These are phyloP conservation scores for Coemansia sp. DNA, from an alignment of 192 early-diverging fungal genomes.

Conservation along the genomic window DNA sequence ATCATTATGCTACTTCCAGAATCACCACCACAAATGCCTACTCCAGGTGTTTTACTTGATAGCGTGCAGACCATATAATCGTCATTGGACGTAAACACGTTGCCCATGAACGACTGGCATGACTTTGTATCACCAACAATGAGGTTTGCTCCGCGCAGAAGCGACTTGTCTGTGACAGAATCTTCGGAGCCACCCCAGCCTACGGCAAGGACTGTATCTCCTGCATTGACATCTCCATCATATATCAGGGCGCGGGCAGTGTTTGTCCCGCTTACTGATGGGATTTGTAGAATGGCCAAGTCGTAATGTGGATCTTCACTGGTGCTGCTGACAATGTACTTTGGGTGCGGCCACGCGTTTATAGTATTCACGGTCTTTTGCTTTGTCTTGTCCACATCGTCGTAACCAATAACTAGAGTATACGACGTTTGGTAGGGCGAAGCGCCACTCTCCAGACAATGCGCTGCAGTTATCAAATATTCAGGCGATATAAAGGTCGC, in stretches of 20 bases:
- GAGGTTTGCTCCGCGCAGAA: conserved; percentile 9
- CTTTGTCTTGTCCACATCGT: conserved; percentile 5
- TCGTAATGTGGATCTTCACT: conserved; percentile 12
- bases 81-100: conserved; percentile 2
- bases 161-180: not conserved
- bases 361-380: conserved; percentile 1
- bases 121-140: conserved; percentile 9
- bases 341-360: conserved; percentile 10
- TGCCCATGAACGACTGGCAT: conserved; percentile 7
- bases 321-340: not conserved
- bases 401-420: conserved; percentile 11
- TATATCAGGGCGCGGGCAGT: conserved; percentile 9
- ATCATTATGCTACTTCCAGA: conserved; percentile 18
- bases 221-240: not conserved
- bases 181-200: conserved; percentile 18
- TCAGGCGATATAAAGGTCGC: conserved; percentile 26
- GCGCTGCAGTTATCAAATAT: conserved; percentile 25
- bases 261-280: not conserved
- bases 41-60: conserved; percentile 7
- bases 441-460: conserved; percentile 8
- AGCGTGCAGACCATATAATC: conserved; percentile 15
- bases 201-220: conserved; percentile 14
- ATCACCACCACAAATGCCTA: conserved; percentile 18
- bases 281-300: conserved; percentile 18
- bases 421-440: not conserved